Percentiles rank a stretch among this genome's conserved stretches.
Evolutionary conservation across 1,139 yeast species (phyloP).

Genomic region (Debaryomyces nepalensis): DNA sequence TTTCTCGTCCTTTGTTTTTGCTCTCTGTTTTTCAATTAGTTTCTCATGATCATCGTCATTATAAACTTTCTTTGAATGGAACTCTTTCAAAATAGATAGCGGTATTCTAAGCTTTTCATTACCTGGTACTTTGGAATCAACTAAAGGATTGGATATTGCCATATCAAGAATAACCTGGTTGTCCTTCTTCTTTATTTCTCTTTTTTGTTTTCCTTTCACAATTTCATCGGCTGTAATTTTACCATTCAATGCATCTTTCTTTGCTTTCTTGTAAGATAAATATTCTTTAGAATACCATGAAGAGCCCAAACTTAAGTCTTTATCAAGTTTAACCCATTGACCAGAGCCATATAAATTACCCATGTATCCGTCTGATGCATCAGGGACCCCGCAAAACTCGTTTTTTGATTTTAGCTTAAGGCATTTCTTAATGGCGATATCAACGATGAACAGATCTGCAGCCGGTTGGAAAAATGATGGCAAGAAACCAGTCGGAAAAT

Average conservation of each 20-base stretch:
- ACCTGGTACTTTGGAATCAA: constrained; percentile 37
- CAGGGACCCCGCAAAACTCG: constrained; percentile 40
- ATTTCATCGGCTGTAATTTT: constrained; percentile 5
- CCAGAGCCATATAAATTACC: constrained; percentile 37
- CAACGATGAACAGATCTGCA: constrained; percentile 42
- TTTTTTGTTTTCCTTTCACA: constrained; percentile 12
- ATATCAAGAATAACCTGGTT: constrained; percentile 42
- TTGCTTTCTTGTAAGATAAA: constrained; percentile 38
- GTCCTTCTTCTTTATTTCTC: constrained; percentile 15
- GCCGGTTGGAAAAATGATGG: constrained; percentile 49
- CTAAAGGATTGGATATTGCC: constrained; percentile 34
- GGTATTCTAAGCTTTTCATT: constrained; percentile 39
- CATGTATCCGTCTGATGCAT: constrained; percentile 29
- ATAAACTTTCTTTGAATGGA: constrained; percentile 31
- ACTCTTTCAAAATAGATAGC: constrained; percentile 31
- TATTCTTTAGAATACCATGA: constrained; percentile 38
- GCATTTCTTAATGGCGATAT: constrained; percentile 40
- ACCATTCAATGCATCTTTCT: constrained; percentile 25
- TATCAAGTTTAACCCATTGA: constrained; percentile 43
- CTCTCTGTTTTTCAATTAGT: constrained; percentile 10
- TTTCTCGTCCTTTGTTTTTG: constrained; percentile 19
- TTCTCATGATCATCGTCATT: constrained; percentile 34
- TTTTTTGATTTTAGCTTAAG: constrained; percentile 28
- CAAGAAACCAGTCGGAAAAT: constrained; percentile 35
- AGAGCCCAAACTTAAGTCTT: constrained; percentile 42